Percentiles rank a stretch among this genome's conserved stretches.
These are phyloP conservation scores for Penstemon eatonii DNA, from an alignment of 257 asterid genomes.

Conservation along the genomic window DNA sequence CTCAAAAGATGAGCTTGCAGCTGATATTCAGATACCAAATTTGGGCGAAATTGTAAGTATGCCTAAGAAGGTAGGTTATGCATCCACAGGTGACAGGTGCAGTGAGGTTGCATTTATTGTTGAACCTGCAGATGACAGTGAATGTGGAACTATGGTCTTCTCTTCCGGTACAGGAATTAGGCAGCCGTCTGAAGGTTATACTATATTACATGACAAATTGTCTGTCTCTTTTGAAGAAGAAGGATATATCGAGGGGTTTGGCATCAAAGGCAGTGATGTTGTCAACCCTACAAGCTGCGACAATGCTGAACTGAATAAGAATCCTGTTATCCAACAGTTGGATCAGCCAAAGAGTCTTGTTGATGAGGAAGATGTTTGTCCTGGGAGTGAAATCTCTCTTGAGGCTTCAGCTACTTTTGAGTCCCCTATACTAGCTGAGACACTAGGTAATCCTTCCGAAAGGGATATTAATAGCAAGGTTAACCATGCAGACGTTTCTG, in stretches of 20 bases:
- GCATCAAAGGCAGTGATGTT: conserved; percentile 15
- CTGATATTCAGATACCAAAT: conserved; percentile 29
- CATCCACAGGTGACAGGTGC: conserved; percentile 32
- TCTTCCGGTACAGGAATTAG: conserved; percentile 36
- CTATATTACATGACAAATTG: conserved; percentile 31
- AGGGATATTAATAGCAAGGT: conserved; percentile 25
- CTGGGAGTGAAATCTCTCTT: conserved; percentile 32
- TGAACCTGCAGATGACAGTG: conserved; percentile 39
- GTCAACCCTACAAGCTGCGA: conserved; percentile 24
- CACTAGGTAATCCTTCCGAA: conserved; percentile 22
- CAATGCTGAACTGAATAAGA: conserved; percentile 33
- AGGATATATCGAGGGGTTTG: conserved; percentile 22
- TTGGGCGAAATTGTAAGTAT: conserved; percentile 31
- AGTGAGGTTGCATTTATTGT: conserved; percentile 33
- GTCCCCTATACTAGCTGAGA: conserved; percentile 25
- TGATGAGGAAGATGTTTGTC: conserved; percentile 34
- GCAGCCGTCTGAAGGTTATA: conserved; percentile 35
- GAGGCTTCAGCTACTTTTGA: conserved; percentile 33
- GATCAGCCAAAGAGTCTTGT: conserved; percentile 35
- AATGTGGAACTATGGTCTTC: conserved; percentile 23
- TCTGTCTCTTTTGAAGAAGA: conserved; percentile 34
- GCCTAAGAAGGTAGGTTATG: conserved; percentile 31
- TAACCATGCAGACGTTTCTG: conserved; percentile 33
- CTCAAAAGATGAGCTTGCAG: conserved; percentile 42
- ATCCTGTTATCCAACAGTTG: conserved; percentile 26